These are phyloP conservation scores for Calonectria ilicicola DNA, from an alignment of 2,329 filamentous ascomycete genomes.

Conservation along the genomic window DNA sequence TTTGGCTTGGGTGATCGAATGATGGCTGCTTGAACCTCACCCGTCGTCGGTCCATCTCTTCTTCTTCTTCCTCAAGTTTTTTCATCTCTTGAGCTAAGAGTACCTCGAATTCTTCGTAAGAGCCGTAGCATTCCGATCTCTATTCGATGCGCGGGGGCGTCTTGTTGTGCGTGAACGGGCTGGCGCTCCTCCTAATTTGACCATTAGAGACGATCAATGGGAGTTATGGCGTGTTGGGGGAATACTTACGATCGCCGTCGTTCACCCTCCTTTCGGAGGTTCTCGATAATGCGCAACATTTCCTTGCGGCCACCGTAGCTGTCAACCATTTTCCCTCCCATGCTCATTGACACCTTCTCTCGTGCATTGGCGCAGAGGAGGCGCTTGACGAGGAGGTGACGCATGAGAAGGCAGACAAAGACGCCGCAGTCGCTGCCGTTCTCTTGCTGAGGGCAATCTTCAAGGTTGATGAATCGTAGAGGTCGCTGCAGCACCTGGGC, in stretches of 20 bases:
- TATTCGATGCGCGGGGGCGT: constrained; percentile 59
- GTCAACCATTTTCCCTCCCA: constrained; percentile 87
- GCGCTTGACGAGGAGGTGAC: constrained; percentile 88
- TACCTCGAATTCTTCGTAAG: constrained; percentile 44
- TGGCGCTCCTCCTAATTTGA: constrained; percentile 50
- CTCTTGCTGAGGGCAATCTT: constrained; percentile 90
- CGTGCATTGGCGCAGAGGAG: constrained; percentile 82
- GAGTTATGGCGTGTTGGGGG: not conserved
- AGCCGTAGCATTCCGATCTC: constrained; percentile 48
- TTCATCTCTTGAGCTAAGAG: constrained; percentile 31
- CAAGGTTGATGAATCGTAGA: constrained; percentile 82
- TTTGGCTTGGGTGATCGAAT: not conserved
- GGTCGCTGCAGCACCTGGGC: constrained; percentile 73
- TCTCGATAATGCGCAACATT: constrained; percentile 91
- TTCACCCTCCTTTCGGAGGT: constrained; percentile 87
- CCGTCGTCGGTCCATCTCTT: not conserved
- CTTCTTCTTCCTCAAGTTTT: not conserved
- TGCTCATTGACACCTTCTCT: constrained; percentile 94
- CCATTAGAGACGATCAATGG: constrained; percentile 28
- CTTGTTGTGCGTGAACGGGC: constrained; percentile 52
- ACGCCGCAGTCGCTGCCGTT: constrained; percentile 96
- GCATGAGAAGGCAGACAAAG: constrained; percentile 95
- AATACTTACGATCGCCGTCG: constrained; percentile 80
- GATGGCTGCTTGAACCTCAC: not conserved
- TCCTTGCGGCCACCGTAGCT: constrained; percentile 85